Conservation (phyloP, 1,139 yeast species). For the Saccharomyces pastorianus region DNA sequence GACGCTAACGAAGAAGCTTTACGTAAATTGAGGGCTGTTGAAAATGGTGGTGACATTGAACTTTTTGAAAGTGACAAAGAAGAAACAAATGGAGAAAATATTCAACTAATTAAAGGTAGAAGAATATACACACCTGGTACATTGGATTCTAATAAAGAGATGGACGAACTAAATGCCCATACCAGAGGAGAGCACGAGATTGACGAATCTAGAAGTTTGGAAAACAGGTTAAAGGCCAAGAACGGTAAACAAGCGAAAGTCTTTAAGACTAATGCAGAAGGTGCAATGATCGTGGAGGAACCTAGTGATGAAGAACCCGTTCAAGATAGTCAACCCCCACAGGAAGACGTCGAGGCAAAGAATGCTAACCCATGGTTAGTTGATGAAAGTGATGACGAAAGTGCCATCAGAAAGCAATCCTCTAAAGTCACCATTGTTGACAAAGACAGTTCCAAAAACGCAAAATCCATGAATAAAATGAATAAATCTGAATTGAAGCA, state of each 20-base stretch:
- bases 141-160: constrained; percentile 37
- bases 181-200: constrained; percentile 44
- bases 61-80: constrained; percentile 34
- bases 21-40: constrained; percentile 42
- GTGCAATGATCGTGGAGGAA: constrained; percentile 5
- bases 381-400: constrained; percentile 31
- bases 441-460: constrained; percentile 45
- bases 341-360: constrained; percentile 5
- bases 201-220: constrained; percentile 46
- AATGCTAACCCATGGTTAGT: constrained; percentile 62
- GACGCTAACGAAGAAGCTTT: constrained; percentile 48
- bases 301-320: constrained; percentile 6
- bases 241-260: constrained; percentile 6
- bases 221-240: constrained; percentile 32
- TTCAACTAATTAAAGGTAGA: constrained; percentile 63
- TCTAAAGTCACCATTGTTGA: constrained; percentile 50
- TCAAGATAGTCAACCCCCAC: constrained; percentile 4
- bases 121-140: constrained; percentile 74
- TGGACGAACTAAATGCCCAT: constrained; percentile 35
- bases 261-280: constrained; percentile 2
- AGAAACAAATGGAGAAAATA: constrained; percentile 36
- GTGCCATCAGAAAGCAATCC: constrained; percentile 37
- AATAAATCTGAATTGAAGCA: constrained; percentile 39
- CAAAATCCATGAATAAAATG: constrained; percentile 41
- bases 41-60: constrained; percentile 38